Conservation (phyloP, 495 filamentous ascomycete species). For the Penicillium cataractarum region DNA sequence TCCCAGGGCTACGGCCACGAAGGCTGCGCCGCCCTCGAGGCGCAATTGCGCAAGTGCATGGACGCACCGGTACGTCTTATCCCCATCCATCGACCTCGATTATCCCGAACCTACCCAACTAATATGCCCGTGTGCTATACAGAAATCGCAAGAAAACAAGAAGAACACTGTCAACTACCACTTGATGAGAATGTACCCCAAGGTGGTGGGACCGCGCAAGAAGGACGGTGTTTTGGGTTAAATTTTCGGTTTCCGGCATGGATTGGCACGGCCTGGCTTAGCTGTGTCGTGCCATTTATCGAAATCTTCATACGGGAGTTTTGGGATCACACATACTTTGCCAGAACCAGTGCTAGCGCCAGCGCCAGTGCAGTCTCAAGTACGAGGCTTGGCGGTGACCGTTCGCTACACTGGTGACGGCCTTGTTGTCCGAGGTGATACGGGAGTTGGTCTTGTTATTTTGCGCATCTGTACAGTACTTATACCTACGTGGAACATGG, state of each 20-base stretch:
- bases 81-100: conserved; percentile 50
- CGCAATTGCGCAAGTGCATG: conserved; percentile 89
- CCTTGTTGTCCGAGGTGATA: conserved; percentile 14
- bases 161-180: conserved; percentile 96
- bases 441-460: conserved; percentile 20
- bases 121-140: conserved; percentile 12
- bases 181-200: conserved; percentile 80
- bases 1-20: conserved; percentile 73
- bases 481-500: conserved; percentile 19
- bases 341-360: background rate
- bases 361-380: background rate
- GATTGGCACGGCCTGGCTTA: background rate
- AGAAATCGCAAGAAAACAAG: conserved; percentile 66
- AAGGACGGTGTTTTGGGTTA: conserved; percentile 56
- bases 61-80: conserved; percentile 67
- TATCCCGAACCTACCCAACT: conserved; percentile 16
- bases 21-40: conserved; percentile 80
- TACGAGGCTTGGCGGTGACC: background rate
- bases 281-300: background rate
- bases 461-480: conserved; percentile 35
- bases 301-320: conserved; percentile 24
- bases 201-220: conserved; percentile 73
- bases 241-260: conserved; percentile 18
- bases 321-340: conserved; percentile 17
- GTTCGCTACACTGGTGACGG: background rate